phyloP scores from a whole-genome alignment of 2,329 filamentous ascomycete species.

The Ophiobolus disseminans region DNA sequence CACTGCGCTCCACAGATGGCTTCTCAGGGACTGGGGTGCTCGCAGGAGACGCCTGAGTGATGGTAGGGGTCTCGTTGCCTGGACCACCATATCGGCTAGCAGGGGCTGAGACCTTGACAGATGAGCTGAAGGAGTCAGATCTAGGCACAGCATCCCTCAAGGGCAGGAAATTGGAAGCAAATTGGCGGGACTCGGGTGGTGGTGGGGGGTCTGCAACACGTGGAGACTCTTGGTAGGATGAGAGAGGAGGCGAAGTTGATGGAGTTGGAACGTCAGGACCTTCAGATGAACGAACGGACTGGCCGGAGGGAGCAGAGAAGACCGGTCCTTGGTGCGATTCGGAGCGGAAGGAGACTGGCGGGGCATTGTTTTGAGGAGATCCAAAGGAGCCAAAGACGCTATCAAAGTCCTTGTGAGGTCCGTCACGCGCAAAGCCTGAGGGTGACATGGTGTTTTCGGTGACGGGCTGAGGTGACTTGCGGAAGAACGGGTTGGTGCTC shows the following conservation, averaged over 20 bases:
- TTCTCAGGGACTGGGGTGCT: slow-evolving; percentile 63
- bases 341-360: slow-evolving; percentile 68
- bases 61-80: slow-evolving; percentile 58
- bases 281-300: slow-evolving; percentile 54
- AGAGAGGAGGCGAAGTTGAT: slow-evolving; percentile 68
- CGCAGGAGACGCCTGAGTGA: slow-evolving; percentile 49
- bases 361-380: slow-evolving; percentile 53
- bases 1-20: slow-evolving; percentile 41
- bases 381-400: slow-evolving; percentile 80
- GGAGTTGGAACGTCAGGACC: slow-evolving; percentile 64
- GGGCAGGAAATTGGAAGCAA: slow-evolving; percentile 77
- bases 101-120: slow-evolving; percentile 78
- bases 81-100: slow-evolving; percentile 66
- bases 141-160: slow-evolving; percentile 65
- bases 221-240: slow-evolving; percentile 61
- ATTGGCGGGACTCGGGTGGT: slow-evolving; percentile 76
- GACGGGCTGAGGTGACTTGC: slow-evolving; percentile 61
- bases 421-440: slow-evolving; percentile 55
- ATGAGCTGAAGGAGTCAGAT: slow-evolving; percentile 75
- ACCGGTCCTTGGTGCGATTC: slow-evolving; percentile 51
- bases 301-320: slow-evolving; percentile 51
- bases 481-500: slow-evolving; percentile 95
- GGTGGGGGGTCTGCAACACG: slow-evolving; percentile 66
- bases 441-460: slow-evolving; percentile 60
- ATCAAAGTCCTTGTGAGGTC: slow-evolving; percentile 67